Conservation (phyloP, 2,329 filamentous ascomycete genomes). For the Diplocarpon rosae region DNA sequence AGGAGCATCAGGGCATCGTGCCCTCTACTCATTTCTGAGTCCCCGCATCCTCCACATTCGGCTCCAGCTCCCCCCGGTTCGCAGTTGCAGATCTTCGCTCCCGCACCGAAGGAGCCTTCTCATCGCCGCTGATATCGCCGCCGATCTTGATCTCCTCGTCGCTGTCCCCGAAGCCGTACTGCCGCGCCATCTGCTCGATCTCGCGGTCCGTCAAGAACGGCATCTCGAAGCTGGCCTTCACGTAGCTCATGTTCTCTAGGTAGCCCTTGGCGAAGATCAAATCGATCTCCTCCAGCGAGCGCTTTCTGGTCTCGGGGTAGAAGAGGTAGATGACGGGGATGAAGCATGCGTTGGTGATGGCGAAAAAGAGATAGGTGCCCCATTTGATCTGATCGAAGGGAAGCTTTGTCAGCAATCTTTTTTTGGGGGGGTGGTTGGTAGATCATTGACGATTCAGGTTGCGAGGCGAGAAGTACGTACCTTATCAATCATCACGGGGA, state of each 20-base stretch:
- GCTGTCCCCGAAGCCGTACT: slow-evolving; percentile 22
- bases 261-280: slow-evolving; percentile 53
- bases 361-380: slow-evolving; percentile 32
- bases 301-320: slow-evolving; percentile 40
- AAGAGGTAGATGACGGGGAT: slow-evolving; percentile 30
- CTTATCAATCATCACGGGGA: slow-evolving; percentile 29
- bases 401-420: too few species aligned
- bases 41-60: slow-evolving; percentile 5
- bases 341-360: slow-evolving; percentile 29
- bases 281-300: slow-evolving; percentile 58
- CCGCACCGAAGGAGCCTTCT: neutral
- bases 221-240: slow-evolving; percentile 44
- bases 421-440: too few species aligned
- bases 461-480: too few species aligned
- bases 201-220: slow-evolving; percentile 41
- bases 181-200: slow-evolving; percentile 33
- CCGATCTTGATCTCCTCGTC: slow-evolving; percentile 23
- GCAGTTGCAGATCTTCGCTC: slow-evolving; percentile 5
- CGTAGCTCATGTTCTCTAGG: slow-evolving; percentile 47
- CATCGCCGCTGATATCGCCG: slow-evolving; percentile 5
- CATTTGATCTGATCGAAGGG: slow-evolving; percentile 16
- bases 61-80: slow-evolving; percentile 1
- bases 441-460: too few species aligned
- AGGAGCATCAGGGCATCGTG: too few species aligned
- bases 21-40: slow-evolving; percentile 9